Evolutionary conservation across 805 yeast species (phyloP).

Genomic region (Zygosaccharomyces pseudorouxii): DNA sequence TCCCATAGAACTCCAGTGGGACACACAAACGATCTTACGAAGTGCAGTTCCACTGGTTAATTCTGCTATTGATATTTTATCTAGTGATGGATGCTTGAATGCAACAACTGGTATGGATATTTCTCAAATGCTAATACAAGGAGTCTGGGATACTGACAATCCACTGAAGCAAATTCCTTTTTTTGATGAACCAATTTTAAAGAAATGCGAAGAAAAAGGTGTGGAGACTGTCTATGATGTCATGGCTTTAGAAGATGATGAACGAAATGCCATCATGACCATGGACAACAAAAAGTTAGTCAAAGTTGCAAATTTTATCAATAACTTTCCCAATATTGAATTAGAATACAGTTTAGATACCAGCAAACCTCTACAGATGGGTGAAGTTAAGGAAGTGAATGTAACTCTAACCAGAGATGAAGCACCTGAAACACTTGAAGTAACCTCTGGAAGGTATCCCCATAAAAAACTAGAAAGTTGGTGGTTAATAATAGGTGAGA

Average conservation of each 20-base stretch:
- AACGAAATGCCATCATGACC: conserved; percentile 56
- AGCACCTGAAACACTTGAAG: conserved; percentile 62
- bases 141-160: conserved; percentile 74
- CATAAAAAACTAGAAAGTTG: conserved; percentile 51
- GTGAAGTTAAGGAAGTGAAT: conserved; percentile 45
- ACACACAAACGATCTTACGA: conserved; percentile 50
- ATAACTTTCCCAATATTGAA: conserved; percentile 84
- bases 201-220: conserved; percentile 48
- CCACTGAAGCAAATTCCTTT: conserved; percentile 80
- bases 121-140: conserved; percentile 84
- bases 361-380: conserved; percentile 40
- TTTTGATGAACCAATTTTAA: conserved; percentile 45
- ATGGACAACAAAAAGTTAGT: conserved; percentile 48
- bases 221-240: conserved; percentile 77
- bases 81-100: conserved; percentile 74
- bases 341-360: conserved; percentile 48
- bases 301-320: conserved; percentile 81
- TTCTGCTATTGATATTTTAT: conserved; percentile 68
- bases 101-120: conserved; percentile 82
- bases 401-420: conserved; percentile 67
- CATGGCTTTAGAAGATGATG: conserved; percentile 68
- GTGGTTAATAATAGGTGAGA: conserved; percentile 87
- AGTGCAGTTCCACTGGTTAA: conserved; percentile 49
- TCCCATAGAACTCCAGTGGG: conserved; percentile 57
- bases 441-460: conserved; percentile 58